phyloP scores from a whole-genome alignment of 805 yeast genomes.

The Suhomyces emberorum region DNA sequence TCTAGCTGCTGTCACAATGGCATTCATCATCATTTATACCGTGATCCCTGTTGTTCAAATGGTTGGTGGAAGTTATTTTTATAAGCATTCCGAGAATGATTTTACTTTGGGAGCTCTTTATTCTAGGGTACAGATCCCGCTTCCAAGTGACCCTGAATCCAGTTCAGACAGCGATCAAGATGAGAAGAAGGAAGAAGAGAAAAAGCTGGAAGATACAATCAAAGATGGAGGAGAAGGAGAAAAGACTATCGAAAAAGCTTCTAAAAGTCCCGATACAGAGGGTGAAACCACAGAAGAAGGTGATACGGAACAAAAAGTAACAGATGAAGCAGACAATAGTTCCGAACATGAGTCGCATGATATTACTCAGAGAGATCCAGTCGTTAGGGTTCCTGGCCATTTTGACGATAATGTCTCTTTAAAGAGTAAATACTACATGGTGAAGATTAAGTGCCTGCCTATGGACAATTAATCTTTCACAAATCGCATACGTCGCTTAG shows the following conservation, averaged over 20 bases:
- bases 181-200: background rate
- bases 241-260: background rate
- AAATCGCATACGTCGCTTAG: too few species aligned
- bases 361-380: background rate
- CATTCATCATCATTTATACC: conserved; percentile 1
- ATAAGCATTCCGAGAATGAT: conserved; percentile 1
- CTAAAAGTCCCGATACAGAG: background rate
- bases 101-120: conserved; percentile 3
- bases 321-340: background rate
- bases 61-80: conserved; percentile 1
- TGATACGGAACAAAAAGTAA: conserved; percentile 1
- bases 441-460: conserved; percentile 6
- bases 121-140: conserved; percentile 1
- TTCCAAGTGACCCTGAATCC: conserved; percentile 1
- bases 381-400: background rate
- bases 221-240: background rate
- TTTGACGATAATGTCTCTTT: conserved; percentile 3
- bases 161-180: background rate
- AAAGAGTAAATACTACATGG: conserved; percentile 9
- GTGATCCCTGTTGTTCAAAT: conserved; percentile 4
- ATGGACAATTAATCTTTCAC: too few species aligned
- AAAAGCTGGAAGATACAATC: background rate
- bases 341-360: background rate
- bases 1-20: conserved; percentile 2
- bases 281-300: background rate